phyloP scores from a whole-genome alignment of 2,329 filamentous ascomycete genomes.

The Madurella mycetomatis region DNA sequence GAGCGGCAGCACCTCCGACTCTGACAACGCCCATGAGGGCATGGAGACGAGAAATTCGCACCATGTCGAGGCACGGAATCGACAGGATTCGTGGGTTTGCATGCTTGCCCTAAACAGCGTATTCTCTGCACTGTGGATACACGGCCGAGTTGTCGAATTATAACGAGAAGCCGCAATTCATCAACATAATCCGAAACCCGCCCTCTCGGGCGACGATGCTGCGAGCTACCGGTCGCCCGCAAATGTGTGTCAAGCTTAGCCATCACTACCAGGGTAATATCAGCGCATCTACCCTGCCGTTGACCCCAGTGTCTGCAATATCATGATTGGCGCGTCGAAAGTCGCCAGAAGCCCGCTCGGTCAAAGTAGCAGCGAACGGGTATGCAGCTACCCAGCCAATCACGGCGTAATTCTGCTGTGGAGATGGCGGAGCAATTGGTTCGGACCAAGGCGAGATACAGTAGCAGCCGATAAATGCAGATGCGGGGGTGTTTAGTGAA shows the following conservation, averaged over 20 bases:
- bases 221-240: not conserved
- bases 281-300: not conserved
- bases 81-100: not conserved
- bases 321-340: no score
- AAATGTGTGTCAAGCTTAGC: not conserved
- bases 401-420: no score
- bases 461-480: no score
- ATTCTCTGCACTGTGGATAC: not conserved
- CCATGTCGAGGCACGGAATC: conserved; percentile 2
- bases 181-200: not conserved
- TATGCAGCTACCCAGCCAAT: no score
- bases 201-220: conserved; percentile 1
- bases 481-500: no score
- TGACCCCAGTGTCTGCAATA: not conserved
- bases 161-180: not conserved
- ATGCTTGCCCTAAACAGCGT: not conserved
- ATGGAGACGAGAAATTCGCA: not conserved
- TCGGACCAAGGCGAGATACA: no score
- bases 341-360: no score
- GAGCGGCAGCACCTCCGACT: not conserved
- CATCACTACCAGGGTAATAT: not conserved
- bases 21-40: not conserved
- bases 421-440: no score
- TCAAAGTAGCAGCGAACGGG: no score
- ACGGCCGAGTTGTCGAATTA: no score